Conservation (phyloP, 768 basidiomycete genomes). For the Kwoniella heveanensis region DNA sequence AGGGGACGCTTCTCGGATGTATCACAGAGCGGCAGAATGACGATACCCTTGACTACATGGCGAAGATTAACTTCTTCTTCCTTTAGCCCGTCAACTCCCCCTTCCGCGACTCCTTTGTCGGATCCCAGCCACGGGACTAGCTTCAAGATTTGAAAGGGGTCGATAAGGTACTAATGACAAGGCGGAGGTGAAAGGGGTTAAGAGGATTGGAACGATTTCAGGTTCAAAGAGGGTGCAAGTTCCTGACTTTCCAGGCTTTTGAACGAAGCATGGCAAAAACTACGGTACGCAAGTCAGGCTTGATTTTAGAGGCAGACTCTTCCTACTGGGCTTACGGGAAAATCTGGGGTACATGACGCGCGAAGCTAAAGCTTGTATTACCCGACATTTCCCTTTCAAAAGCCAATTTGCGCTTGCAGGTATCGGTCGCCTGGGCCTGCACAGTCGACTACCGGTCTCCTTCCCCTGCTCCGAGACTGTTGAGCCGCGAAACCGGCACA, state of each 20-base stretch:
- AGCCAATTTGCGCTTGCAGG: no score
- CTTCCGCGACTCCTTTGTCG: neutral
- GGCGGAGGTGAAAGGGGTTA: neutral
- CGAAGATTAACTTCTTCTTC: no score
- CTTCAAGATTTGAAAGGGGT: neutral
- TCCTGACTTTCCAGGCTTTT: conserved; percentile 1
- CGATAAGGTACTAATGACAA: neutral
- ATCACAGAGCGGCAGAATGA: neutral
- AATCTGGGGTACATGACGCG: conserved; percentile 1
- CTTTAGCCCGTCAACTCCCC: neutral
- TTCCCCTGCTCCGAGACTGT: no score
- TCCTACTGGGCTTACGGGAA: neutral
- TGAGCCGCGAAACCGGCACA: no score
- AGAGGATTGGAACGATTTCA: neutral
- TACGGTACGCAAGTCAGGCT: neutral
- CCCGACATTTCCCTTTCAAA: conserved; percentile 12
- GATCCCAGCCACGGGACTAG: neutral
- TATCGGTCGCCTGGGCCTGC: neutral
- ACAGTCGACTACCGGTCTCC: neutral
- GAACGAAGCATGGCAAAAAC: no score
- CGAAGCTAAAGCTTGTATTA: conserved; percentile 13
- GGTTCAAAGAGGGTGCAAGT: neutral
- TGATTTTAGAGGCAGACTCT: neutral
- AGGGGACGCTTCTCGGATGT: conserved; percentile 1
- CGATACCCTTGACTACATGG: neutral